Percentiles rank a stretch among this genome's conserved stretches.
These are phyloP conservation scores for Themeda triandra DNA, from an alignment of 176 grass and related monocot species.

Conservation along the genomic window DNA sequence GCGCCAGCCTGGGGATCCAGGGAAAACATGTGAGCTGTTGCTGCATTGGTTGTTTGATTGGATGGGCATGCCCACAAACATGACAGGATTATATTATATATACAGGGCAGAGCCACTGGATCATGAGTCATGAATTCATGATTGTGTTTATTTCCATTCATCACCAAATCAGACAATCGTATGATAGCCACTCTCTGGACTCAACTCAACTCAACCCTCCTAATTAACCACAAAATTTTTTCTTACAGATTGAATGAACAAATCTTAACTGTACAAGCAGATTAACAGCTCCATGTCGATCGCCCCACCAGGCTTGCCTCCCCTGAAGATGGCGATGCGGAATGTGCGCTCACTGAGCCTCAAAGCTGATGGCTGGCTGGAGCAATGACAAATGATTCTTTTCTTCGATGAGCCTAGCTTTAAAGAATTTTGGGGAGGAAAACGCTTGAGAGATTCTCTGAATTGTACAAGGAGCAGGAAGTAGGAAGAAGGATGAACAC, in stretches of 20 bases:
- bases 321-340: too few relatives aligned
- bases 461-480: constrained; percentile 42
- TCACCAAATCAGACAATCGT: constrained; percentile 32
- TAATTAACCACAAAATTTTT: constrained; percentile 72
- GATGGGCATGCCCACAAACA: neutral
- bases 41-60: neutral
- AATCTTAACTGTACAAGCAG: constrained; percentile 79
- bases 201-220: constrained; percentile 6
- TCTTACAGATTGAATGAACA: constrained; percentile 90
- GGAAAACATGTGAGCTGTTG: constrained; percentile 39
- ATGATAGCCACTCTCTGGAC: constrained; percentile 19
- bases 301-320: constrained; percentile 4
- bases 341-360: constrained; percentile 14
- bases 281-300: constrained; percentile 3
- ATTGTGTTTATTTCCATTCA: constrained; percentile 28
- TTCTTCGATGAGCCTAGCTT: constrained; percentile 29
- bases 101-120: constrained; percentile 28
- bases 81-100: neutral
- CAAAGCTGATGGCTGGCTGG: neutral
- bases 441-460: constrained; percentile 22
- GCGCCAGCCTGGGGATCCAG: constrained; percentile 41
- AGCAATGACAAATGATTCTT: neutral
- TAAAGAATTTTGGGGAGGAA: constrained; percentile 44
- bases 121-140: constrained; percentile 14
- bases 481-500: constrained; percentile 26